Percentiles rank a stretch among this genome's conserved stretches.
These are phyloP conservation scores for Tylopilus sp. DNA, from an alignment of 1,284 basidiomycete species.

Conservation along the genomic window DNA sequence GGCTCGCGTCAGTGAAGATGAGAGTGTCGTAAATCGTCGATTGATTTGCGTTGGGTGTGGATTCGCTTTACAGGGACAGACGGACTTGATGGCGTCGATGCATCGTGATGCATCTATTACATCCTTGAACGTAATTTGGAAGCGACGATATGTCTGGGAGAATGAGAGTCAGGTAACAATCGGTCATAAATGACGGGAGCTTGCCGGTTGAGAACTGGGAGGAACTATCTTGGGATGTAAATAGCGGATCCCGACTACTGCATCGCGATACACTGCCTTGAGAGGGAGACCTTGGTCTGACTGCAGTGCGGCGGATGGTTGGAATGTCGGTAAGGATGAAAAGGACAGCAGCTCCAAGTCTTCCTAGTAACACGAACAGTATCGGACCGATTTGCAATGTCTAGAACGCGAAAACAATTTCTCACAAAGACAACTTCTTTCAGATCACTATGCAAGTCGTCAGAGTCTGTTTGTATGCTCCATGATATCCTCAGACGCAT, in stretches of 20 bases:
- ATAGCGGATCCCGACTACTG: constrained; percentile 69
- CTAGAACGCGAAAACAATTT: constrained; percentile 1
- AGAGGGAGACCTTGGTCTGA: constrained; percentile 55
- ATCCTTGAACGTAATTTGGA: constrained; percentile 65
- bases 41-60: constrained; percentile 23
- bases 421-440: constrained; percentile 64
- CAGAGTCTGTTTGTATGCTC: constrained; percentile 44
- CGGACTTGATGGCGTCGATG: constrained; percentile 55
- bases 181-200: constrained; percentile 11
- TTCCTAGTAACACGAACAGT: constrained; percentile 44
- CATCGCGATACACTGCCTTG: constrained; percentile 72
- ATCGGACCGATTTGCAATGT: background rate
- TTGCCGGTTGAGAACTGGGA: constrained; percentile 41
- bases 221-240: constrained; percentile 45
- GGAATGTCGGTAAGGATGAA: constrained; percentile 40
- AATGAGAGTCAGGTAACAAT: constrained; percentile 8
- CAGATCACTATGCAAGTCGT: constrained; percentile 39
- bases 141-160: constrained; percentile 59
- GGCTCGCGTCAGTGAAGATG: constrained; percentile 16
- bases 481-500: constrained; percentile 62
- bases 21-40: constrained; percentile 21
- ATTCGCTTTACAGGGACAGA: constrained; percentile 69
- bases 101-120: constrained; percentile 49
- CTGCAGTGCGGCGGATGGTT: constrained; percentile 24
- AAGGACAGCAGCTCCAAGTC: constrained; percentile 68